A percentile compares a stretch with the other conserved stretches of the same genome.
These are phyloP conservation scores for Aspergillus luchuensis DNA, from an alignment of 2,329 filamentous ascomycete species.

Conservation along the genomic window DNA sequence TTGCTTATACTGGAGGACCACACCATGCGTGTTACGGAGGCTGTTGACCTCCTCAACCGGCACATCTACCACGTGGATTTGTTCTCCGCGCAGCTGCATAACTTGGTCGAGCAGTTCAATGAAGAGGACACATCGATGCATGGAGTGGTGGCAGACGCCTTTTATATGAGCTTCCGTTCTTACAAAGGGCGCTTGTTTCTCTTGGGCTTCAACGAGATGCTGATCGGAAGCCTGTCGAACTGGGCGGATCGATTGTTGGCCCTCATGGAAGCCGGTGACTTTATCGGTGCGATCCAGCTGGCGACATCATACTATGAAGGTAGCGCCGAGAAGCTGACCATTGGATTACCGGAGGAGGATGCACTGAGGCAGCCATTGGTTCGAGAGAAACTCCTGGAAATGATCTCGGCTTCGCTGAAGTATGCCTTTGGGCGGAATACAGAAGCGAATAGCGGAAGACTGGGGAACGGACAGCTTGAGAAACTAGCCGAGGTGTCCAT, in stretches of 20 bases:
- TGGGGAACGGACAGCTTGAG: conserved; percentile 65
- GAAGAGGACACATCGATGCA: conserved; percentile 89
- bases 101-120: conserved; percentile 82
- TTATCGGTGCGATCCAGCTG: conserved; percentile 84
- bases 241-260: conserved; percentile 94
- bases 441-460: conserved; percentile 51
- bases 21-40: conserved; percentile 86
- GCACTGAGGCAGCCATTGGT: conserved; percentile 76
- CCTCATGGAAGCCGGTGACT: conserved; percentile 95
- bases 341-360: conserved; percentile 87
- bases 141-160: conserved; percentile 93
- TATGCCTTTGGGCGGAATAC: conserved; percentile 75
- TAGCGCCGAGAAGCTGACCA: conserved; percentile 88
- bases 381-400: conserved; percentile 84
- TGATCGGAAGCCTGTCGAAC: conserved; percentile 88
- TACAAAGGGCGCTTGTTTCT: conserved; percentile 95
- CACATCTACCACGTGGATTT: conserved; percentile 90
- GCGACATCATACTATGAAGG: conserved; percentile 92
- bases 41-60: conserved; percentile 86
- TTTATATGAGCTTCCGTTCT: conserved; percentile 94
- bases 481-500: conserved; percentile 84
- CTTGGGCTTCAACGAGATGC: conserved; percentile 89
- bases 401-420: conserved; percentile 87
- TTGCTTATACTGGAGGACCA: conserved; percentile 90
- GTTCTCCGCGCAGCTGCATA: conserved; percentile 83